These are phyloP conservation scores for Aspergillus brunneoviolaceus DNA, from an alignment of 2,329 filamentous ascomycete species.

Conservation along the genomic window DNA sequence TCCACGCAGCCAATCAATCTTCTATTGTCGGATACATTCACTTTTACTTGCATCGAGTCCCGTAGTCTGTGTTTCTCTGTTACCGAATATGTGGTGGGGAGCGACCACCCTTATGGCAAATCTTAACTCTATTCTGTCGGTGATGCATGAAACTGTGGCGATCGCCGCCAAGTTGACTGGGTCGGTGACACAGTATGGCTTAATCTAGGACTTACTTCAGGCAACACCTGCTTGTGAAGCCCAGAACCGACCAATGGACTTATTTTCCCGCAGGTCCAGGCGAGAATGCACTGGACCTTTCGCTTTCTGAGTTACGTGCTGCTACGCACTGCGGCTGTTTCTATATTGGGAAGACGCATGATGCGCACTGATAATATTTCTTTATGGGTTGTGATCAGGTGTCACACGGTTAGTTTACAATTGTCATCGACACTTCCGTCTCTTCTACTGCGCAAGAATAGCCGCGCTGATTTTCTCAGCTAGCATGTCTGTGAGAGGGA, in stretches of 20 bases:
- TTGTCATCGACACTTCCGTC: neutral
- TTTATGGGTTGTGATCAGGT: neutral
- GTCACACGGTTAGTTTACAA: neutral
- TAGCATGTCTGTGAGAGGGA: conserved; percentile 29
- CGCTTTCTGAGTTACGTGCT: neutral
- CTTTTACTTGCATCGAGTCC: neutral
- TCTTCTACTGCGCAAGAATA: neutral
- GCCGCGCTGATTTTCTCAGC: conserved; percentile 27
- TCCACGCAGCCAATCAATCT: neutral
- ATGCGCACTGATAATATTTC: neutral
- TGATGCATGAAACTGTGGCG: neutral
- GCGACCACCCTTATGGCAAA: neutral
- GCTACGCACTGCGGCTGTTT: neutral
- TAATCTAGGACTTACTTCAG: neutral
- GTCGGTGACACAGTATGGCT: neutral
- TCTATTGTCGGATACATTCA: neutral
- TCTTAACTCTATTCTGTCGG: neutral
- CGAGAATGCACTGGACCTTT: neutral
- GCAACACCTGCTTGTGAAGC: neutral
- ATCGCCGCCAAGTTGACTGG: neutral
- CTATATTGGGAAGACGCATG: neutral
- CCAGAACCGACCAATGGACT: neutral
- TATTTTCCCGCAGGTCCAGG: neutral
- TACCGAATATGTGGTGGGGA: neutral
- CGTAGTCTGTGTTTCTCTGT: neutral